phyloP scores from a whole-genome alignment of 176 grass and related monocot genomes.

The Poa annua region DNA sequence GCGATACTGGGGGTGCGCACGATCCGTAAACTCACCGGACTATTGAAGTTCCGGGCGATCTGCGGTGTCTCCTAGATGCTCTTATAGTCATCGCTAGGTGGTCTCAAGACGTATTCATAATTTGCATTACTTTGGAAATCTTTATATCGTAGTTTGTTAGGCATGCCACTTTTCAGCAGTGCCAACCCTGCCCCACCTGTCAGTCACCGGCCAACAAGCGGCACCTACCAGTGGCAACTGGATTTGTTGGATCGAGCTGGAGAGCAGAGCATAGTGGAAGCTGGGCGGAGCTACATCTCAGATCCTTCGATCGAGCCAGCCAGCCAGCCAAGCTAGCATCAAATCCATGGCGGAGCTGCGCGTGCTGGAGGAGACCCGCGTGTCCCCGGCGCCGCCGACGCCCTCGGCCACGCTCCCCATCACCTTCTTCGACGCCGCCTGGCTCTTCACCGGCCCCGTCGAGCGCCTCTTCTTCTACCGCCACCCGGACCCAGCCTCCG shows the following conservation, averaged over 20 bases:
- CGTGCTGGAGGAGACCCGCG: not conserved
- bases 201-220: not conserved
- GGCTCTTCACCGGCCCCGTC: slow-evolving; percentile 58
- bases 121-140: no score
- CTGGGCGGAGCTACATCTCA: not conserved
- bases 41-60: no score
- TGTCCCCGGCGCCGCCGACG: not conserved
- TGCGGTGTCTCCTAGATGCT: no score
- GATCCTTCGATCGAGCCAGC: not conserved
- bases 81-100: no score
- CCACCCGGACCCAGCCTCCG: slow-evolving; percentile 26
- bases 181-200: not conserved
- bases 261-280: not conserved
- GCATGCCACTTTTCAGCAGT: not conserved
- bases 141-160: no score
- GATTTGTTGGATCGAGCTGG: not conserved
- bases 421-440: slow-evolving; percentile 38
- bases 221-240: not conserved
- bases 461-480: slow-evolving; percentile 53
- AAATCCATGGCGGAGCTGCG: slow-evolving; percentile 16
- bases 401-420: not conserved
- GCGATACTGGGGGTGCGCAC: no score
- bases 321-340: not conserved
- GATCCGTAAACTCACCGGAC: no score
- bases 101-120: no score